A percentile compares a stretch with the other conserved stretches of the same genome.
Evolutionary conservation across 1,284 basidiomycete species (phyloP).

Genomic region (Microbotryomycetes sp.): DNA sequence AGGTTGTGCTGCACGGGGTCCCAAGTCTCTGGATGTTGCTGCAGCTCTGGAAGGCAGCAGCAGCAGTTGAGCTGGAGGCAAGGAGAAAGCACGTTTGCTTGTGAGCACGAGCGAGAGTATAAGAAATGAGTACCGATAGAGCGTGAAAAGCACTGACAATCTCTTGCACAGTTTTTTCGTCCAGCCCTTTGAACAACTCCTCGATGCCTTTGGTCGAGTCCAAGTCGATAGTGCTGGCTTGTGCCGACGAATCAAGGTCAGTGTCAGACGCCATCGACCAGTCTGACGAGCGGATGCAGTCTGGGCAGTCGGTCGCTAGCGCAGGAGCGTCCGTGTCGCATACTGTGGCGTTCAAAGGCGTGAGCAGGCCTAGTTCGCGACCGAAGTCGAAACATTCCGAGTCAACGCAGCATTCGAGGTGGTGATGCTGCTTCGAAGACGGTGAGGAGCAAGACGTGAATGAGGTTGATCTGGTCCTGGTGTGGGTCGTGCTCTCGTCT

Average conservation of each 20-base stretch:
- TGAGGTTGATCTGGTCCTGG: too few relatives aligned
- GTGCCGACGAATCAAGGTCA: too few relatives aligned
- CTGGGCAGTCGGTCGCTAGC: neutral
- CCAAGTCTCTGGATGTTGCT: conserved; percentile 7
- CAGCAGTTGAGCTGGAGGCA: conserved; percentile 27
- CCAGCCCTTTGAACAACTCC: conserved; percentile 14
- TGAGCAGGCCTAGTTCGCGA: neutral
- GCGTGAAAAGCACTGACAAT: conserved; percentile 27
- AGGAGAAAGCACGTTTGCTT: too few relatives aligned
- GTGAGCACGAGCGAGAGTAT: too few relatives aligned
- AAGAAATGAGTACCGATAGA: too few relatives aligned
- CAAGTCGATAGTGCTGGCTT: neutral
- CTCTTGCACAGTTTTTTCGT: conserved; percentile 24
- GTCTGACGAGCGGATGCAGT: neutral
- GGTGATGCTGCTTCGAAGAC: too few relatives aligned
- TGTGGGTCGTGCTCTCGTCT: too few relatives aligned
- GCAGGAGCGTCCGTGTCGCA: neutral
- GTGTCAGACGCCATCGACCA: neutral
- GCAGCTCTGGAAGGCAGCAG: conserved; percentile 18
- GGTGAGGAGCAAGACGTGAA: too few relatives aligned
- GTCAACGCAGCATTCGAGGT: neutral
- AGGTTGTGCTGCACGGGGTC: conserved; percentile 10
- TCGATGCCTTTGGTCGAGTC: neutral
- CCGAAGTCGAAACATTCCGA: neutral
- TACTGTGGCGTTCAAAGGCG: neutral